These are phyloP conservation scores for Coriolopsis trogii DNA, from an alignment of 1,284 basidiomycete species.

Conservation along the genomic window DNA sequence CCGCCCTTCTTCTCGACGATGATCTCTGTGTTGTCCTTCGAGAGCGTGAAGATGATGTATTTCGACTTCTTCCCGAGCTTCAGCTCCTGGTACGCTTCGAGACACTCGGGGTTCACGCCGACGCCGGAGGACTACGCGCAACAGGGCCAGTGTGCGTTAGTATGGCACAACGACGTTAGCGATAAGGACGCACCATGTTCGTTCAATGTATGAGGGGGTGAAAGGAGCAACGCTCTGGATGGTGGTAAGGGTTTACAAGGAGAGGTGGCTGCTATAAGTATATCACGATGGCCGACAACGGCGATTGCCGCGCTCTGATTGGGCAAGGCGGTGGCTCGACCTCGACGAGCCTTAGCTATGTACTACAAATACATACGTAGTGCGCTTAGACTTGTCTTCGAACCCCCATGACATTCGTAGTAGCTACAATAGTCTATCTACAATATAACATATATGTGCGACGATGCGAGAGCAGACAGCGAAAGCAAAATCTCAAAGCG, in stretches of 20 bases:
- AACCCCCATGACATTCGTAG: conserved; percentile 6
- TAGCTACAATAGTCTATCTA: conserved; percentile 21
- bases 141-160: conserved; percentile 7
- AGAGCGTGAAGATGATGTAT: conserved; percentile 88
- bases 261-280: conserved; percentile 22
- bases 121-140: conserved; percentile 76
- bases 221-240: conserved; percentile 16
- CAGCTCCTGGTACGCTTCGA: conserved; percentile 71
- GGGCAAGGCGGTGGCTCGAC: conserved; percentile 23
- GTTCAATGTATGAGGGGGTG: conserved; percentile 18
- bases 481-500: background rate
- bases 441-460: conserved; percentile 6
- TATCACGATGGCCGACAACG: conserved; percentile 36
- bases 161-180: conserved; percentile 23
- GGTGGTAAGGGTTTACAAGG: conserved; percentile 15
- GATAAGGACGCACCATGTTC: conserved; percentile 29
- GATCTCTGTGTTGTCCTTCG: conserved; percentile 71
- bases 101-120: conserved; percentile 59
- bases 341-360: no score
- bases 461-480: background rate
- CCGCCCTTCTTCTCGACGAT: conserved; percentile 66
- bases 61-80: conserved; percentile 86
- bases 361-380: no score
- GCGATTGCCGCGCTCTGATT: conserved; percentile 36
- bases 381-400: background rate